Evolutionary conservation across 2,329 filamentous ascomycete species (phyloP), one percentile per base, ranked within the genome.

Genomic region (Bipolaris oryzae): DNA sequence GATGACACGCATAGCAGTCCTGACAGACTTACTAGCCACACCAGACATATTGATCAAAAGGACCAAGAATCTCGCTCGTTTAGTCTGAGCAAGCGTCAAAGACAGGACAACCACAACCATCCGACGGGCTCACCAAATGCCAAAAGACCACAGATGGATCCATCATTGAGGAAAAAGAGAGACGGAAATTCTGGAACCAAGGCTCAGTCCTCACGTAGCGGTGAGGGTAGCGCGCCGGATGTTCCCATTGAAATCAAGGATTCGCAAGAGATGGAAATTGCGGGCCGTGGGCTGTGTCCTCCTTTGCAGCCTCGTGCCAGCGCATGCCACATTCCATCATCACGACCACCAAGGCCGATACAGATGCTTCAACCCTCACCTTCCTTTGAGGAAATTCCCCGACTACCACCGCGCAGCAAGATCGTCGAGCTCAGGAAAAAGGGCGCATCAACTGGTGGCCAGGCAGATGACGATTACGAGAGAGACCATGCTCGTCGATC

Each of bases 231-330:
- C 34, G 63, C 61, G 7, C 39, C 34, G 5, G 23, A 49, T 5
- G 55, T 57, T 42, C 69, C 68, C 2, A 73, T 74, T 31, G 48
- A 60, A 16, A 70, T 73, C 34, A 58, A 64, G 0, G 70, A 74
- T 55, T 71, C 69, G 3, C 71, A 73, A 34, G 68, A 71, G 42
- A 38, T 34, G 21, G 16, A 48, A 16, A 33, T 18, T 3, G 20
- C 46, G 7, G 34, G 15, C 16, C n/a, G 7, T 3, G 38, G n/a
- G 10, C 49, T 47, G 39, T 33, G 46, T 23, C 43, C 18, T 21
- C 38, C 38, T 39, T 11, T 47, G 7, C 35, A 53, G n/a, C 15
- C 45, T 33, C 13, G 16, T 13, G 18, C 44, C 16, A 20, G 50
- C 33, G n/a, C 38, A 18, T 33, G 23, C 31, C 35, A 33, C 13